Conservation (phyloP, 1,139 yeast genomes). For the Pneumocystis jirovecii region DNA sequence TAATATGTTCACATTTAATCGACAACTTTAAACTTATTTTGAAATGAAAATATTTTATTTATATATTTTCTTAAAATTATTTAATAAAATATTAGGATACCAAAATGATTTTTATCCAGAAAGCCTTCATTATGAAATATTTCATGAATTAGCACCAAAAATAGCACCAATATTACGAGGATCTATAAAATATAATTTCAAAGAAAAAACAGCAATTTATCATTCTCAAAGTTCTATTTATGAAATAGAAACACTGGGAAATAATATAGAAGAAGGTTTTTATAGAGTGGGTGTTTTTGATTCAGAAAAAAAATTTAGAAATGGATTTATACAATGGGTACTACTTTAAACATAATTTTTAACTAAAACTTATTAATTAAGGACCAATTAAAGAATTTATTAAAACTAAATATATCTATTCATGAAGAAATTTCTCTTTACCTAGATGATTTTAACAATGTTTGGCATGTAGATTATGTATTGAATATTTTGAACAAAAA, state of each 20-base stretch:
- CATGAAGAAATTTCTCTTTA: not conserved
- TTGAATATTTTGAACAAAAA: not conserved
- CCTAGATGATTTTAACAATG: not conserved
- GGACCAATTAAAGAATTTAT: not conserved
- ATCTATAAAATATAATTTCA: not conserved
- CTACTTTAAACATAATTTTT: not conserved
- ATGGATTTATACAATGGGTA: not conserved
- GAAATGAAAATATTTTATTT: not conserved
- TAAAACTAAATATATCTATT: not conserved
- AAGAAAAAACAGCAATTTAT: not conserved
- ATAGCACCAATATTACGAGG: not conserved
- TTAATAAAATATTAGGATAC: not conserved
- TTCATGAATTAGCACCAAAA: not conserved
- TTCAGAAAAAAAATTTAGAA: not conserved
- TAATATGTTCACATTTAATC: not conserved
- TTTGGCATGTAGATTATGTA: not conserved
- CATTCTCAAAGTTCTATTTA: not conserved
- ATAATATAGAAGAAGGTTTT: not conserved
- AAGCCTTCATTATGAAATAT: not conserved
- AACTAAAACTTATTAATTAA: not conserved
- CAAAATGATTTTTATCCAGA: not conserved
- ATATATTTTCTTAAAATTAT: not conserved
- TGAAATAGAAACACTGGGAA: not conserved
- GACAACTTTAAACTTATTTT: not conserved
- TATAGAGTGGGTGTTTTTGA: not conserved